Conservation (phyloP, 2,329 filamentous ascomycete genomes). For the Triangularia setosa region DNA sequence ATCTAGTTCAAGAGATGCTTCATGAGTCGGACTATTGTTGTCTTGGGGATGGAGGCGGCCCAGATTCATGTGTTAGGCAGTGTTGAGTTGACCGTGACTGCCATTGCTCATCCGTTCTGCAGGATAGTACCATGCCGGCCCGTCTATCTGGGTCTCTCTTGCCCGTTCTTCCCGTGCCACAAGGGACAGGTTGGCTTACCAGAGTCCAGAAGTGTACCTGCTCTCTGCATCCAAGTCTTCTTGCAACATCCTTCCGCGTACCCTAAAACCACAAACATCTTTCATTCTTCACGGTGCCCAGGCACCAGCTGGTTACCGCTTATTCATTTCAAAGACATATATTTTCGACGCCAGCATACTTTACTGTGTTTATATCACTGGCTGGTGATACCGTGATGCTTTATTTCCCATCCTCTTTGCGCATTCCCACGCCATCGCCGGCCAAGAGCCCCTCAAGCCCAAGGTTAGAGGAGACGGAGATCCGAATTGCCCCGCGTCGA, state of each 20-base stretch:
- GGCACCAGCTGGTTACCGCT: neutral
- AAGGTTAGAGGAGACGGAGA: neutral
- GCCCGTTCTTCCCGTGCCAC: neutral
- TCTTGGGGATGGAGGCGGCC: neutral
- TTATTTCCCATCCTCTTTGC: neutral
- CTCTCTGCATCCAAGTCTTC: neutral
- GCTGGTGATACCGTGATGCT: neutral
- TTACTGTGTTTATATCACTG: neutral
- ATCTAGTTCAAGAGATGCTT: conserved; percentile 23
- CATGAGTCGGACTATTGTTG: neutral
- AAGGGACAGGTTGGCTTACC: neutral
- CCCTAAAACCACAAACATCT: neutral
- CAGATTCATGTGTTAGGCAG: neutral
- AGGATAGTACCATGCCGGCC: neutral
- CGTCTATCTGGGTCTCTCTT: neutral
- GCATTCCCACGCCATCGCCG: neutral
- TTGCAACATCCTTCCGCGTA: neutral
- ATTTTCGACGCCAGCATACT: neutral
- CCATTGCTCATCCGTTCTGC: neutral
- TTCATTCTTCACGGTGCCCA: neutral
- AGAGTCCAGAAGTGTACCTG: neutral
- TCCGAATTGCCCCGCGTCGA: neutral
- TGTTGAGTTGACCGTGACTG: neutral
- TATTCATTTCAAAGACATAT: neutral
- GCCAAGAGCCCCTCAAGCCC: neutral